A percentile compares a stretch with the other conserved stretches of the same genome.
Evolutionary conservation across 73 alveolate genomes (phyloP).

Genomic region (Tetrahymena borealis): DNA sequence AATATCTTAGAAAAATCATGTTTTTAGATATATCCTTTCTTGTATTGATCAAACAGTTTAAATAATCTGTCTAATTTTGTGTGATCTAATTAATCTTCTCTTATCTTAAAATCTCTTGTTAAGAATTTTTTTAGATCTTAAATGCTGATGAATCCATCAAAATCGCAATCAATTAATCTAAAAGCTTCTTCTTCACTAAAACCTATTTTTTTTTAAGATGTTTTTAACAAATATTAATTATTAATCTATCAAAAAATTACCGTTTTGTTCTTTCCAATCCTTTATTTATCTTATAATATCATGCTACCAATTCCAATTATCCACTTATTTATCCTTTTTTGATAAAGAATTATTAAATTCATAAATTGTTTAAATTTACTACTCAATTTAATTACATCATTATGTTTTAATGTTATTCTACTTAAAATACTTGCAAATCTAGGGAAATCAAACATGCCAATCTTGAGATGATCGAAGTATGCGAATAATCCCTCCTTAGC

Average conservation of each 20-base stretch:
- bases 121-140: conserved; percentile 45
- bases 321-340: conserved; percentile 5
- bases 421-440: conserved; percentile 42
- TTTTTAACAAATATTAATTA: not conserved
- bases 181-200: conserved; percentile 52
- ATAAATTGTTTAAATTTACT: not conserved
- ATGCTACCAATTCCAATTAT: conserved; percentile 61
- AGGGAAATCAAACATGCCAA: conserved; percentile 61
- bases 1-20: conserved; percentile 52
- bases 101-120: conserved; percentile 17
- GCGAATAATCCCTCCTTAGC: conserved; percentile 62
- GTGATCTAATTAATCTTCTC: conserved; percentile 25
- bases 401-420: conserved; percentile 9
- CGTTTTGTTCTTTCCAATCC: conserved; percentile 40
- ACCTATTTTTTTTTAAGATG: not conserved
- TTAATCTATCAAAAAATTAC: not conserved
- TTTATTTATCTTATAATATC: conserved; percentile 29
- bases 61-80: conserved; percentile 57
- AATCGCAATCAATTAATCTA: conserved; percentile 53
- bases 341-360: not conserved
- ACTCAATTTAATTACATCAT: no score
- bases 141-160: conserved; percentile 52
- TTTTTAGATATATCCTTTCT: conserved; percentile 37
- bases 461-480: conserved; percentile 47
- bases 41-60: conserved; percentile 51